Conservation (phyloP, 495 filamentous ascomycete genomes). For the Elaphomyces granulatus region DNA sequence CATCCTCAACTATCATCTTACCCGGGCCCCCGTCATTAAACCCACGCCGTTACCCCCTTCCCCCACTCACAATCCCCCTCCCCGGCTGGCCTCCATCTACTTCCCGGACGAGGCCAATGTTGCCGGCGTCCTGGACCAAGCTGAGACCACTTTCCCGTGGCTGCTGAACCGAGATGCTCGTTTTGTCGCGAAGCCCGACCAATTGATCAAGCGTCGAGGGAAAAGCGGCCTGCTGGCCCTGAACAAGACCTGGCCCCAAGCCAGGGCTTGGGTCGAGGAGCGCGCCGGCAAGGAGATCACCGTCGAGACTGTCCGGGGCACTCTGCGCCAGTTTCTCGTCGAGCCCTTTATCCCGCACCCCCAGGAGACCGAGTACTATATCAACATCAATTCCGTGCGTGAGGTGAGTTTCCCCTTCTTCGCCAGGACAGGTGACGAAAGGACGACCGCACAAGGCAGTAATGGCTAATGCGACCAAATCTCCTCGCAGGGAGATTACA, state of each 20-base stretch:
- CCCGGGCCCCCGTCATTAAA: constrained; percentile 93
- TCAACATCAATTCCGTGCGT: constrained; percentile 88
- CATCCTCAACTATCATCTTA: constrained; percentile 99
- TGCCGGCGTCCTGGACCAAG: constrained; percentile 81
- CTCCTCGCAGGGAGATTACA: constrained; percentile 76
- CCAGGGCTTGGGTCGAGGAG: constrained; percentile 81
- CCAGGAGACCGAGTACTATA: constrained; percentile 90
- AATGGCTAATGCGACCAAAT: neutral
- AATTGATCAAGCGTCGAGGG: constrained; percentile 97
- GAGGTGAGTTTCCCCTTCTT: constrained; percentile 46
- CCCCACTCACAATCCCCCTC: constrained; percentile 78
- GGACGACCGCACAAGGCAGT: neutral
- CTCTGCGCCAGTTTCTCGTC: constrained; percentile 87
- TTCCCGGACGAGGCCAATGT: constrained; percentile 81
- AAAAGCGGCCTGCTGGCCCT: constrained; percentile 94
- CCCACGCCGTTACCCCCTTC: constrained; percentile 79
- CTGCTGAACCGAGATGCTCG: constrained; percentile 64
- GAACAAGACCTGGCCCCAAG: constrained; percentile 95
- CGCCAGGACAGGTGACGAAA: neutral
- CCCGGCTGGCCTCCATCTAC: constrained; percentile 80
- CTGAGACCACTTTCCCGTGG: constrained; percentile 92
- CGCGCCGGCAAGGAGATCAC: constrained; percentile 79
- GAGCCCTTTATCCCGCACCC: constrained; percentile 97
- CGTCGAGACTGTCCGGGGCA: constrained; percentile 83
- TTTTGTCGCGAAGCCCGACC: constrained; percentile 99